Conservation (phyloP, 2,329 filamentous ascomycete genomes). For the Trichophyton verrucosum region DNA sequence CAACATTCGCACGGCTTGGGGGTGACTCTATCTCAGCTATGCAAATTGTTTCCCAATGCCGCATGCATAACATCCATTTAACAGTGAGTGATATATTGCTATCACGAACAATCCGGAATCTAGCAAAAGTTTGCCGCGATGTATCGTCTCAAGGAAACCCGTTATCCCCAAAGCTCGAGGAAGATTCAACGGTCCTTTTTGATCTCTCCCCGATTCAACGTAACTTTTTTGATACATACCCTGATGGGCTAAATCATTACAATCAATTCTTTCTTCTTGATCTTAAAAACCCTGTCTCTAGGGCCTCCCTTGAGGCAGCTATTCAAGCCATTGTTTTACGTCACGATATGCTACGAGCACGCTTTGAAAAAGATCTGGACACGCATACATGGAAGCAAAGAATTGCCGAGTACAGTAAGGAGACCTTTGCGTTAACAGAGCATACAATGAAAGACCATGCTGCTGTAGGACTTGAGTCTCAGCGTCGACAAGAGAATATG, state of each 20-base stretch:
- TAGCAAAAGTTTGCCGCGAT: neutral
- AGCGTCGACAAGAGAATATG: slow-evolving; percentile 20
- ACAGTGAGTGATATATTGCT: slow-evolving; percentile 29
- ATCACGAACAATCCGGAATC: neutral
- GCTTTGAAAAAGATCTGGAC: slow-evolving; percentile 9
- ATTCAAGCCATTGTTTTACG: slow-evolving; percentile 6
- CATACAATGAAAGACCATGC: slow-evolving; percentile 14
- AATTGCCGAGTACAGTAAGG: neutral
- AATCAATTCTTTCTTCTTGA: slow-evolving; percentile 14
- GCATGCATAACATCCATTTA: slow-evolving; percentile 37
- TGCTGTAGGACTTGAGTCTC: slow-evolving; percentile 15
- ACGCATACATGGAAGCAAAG: slow-evolving; percentile 14
- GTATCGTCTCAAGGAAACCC: neutral
- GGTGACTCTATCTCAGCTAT: slow-evolving; percentile 48
- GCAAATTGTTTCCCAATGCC: slow-evolving; percentile 46
- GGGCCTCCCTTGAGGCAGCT: neutral
- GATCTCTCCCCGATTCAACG: slow-evolving; percentile 27
- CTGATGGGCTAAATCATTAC: slow-evolving; percentile 11
- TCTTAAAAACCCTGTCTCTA: neutral
- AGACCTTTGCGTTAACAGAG: slow-evolving; percentile 21
- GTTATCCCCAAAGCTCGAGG: slow-evolving; percentile 4
- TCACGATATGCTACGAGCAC: slow-evolving; percentile 16
- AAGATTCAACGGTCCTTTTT: slow-evolving; percentile 16
- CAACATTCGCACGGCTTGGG: slow-evolving; percentile 42
- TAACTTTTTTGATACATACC: slow-evolving; percentile 22